Conservation (phyloP, 768 basidiomycete species). For the Panaeolus cyanescens region DNA sequence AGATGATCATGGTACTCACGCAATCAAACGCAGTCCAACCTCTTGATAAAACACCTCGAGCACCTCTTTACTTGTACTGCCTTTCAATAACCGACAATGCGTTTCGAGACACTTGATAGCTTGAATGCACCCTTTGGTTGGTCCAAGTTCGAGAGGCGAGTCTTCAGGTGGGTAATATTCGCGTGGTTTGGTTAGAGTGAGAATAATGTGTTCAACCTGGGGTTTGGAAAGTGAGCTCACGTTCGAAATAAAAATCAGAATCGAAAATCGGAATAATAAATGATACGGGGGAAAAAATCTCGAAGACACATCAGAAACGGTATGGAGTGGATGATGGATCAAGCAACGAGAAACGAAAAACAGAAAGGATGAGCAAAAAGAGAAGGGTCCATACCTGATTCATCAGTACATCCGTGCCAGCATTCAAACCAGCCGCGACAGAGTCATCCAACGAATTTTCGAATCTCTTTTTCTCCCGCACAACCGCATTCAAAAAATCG, state of each 20-base stretch:
- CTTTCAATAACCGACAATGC: conserved; percentile 90
- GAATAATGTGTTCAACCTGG: conserved; percentile 92
- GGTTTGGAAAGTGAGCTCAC: not conserved
- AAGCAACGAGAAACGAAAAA: not conserved
- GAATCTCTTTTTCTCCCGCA: conserved; percentile 96
- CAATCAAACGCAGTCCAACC: conserved; percentile 86
- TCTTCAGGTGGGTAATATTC: conserved; percentile 92
- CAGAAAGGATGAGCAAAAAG: conserved; percentile 1
- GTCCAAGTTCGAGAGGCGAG: conserved; percentile 74
- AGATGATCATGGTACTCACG: conserved; percentile 46
- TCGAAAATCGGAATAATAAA: no score
- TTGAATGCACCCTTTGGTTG: conserved; percentile 86
- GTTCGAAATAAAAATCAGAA: no score
- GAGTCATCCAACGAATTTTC: conserved; percentile 91
- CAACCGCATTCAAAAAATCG: conserved; percentile 91
- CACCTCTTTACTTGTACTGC: conserved; percentile 94
- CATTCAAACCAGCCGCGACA: conserved; percentile 91
- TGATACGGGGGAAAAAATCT: not conserved
- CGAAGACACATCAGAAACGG: not conserved
- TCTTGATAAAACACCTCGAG: conserved; percentile 98
- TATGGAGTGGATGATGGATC: not conserved
- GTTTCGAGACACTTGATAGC: conserved; percentile 86
- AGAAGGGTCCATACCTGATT: conserved; percentile 61
- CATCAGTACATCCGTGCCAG: conserved; percentile 95
- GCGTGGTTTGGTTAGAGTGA: conserved; percentile 76